phyloP scores from a whole-genome alignment of 768 basidiomycete genomes.

The Leccinum aurantiacum region DNA sequence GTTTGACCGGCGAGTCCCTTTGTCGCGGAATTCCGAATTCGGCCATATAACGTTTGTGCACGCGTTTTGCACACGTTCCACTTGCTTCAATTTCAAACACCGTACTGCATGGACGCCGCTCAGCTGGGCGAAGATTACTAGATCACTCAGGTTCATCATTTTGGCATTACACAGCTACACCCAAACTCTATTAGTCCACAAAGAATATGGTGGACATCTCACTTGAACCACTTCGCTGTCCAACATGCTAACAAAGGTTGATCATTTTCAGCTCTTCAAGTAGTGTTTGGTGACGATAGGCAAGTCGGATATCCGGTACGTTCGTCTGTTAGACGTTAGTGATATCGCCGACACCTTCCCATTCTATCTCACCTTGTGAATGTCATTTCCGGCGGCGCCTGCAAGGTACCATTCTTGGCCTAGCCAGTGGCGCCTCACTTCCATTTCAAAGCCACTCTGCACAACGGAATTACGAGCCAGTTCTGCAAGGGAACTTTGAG shows the following conservation, averaged over 20 bases:
- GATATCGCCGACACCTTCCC: background rate
- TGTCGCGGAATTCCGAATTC: background rate
- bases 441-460: conserved; percentile 99
- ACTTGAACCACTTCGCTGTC: background rate
- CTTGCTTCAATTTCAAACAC: background rate
- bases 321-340: conserved; percentile 67
- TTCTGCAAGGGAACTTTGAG: conserved; percentile 92
- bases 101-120: background rate
- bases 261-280: conserved; percentile 82
- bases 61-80: too few relatives aligned
- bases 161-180: background rate
- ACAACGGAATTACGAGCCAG: conserved; percentile 97
- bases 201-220: background rate
- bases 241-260: conserved; percentile 24
- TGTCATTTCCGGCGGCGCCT: conserved; percentile 92
- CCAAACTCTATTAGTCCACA: background rate
- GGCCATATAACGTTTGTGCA: background rate
- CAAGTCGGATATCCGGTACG: conserved; percentile 87
- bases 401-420: conserved; percentile 93
- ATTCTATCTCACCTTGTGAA: conserved; percentile 69
- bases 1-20: background rate
- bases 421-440: conserved; percentile 93
- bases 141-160: background rate
- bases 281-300: conserved; percentile 89
- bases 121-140: background rate